phyloP scores from a whole-genome alignment of 208 protist genomes.

The Leishmania amazonensis region DNA sequence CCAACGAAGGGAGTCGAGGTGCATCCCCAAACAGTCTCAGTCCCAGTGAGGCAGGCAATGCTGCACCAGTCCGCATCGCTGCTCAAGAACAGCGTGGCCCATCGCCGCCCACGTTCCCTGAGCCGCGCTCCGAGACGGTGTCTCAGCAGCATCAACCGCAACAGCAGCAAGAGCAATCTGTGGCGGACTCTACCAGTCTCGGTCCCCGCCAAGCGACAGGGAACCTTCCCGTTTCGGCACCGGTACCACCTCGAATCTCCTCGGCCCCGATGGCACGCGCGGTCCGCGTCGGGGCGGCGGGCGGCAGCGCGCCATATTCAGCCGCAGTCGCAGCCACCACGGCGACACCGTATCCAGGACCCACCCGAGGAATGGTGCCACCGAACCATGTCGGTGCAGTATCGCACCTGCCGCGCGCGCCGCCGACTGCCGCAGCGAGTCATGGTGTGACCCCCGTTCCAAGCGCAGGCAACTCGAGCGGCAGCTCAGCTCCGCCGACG shows the following conservation, averaged over 20 bases:
- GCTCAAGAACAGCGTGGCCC: slow-evolving; percentile 21
- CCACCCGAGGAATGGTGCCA: slow-evolving; percentile 4
- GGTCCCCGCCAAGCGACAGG: neutral
- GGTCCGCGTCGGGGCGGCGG: neutral
- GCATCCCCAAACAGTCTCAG: slow-evolving; percentile 12
- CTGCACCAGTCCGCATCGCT: neutral
- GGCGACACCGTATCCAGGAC: slow-evolving; percentile 15
- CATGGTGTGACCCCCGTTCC: neutral
- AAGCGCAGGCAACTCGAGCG: neutral
- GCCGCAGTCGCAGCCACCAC: slow-evolving; percentile 1
- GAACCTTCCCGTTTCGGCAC: neutral
- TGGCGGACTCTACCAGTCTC: neutral
- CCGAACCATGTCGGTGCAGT: neutral
- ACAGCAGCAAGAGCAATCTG: slow-evolving; percentile 5
- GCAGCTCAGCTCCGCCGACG: slow-evolving; percentile 6
- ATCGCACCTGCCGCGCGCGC: slow-evolving; percentile 16
- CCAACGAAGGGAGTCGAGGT: slow-evolving; percentile 3
- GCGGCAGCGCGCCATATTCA: slow-evolving; percentile 13
- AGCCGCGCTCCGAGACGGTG: slow-evolving; percentile 23
- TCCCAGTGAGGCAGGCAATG: neutral
- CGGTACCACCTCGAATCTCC: slow-evolving; percentile 31
- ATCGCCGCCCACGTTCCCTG: slow-evolving; percentile 20
- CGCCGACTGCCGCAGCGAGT: slow-evolving; percentile 1
- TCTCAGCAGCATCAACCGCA: slow-evolving; percentile 14
- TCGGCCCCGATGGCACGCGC: slow-evolving; percentile 34